Evolutionary conservation across 2,329 filamentous ascomycete species (phyloP), one percentile per base, ranked within the genome.

Genomic region (Phyllosticta citriasiana): DNA sequence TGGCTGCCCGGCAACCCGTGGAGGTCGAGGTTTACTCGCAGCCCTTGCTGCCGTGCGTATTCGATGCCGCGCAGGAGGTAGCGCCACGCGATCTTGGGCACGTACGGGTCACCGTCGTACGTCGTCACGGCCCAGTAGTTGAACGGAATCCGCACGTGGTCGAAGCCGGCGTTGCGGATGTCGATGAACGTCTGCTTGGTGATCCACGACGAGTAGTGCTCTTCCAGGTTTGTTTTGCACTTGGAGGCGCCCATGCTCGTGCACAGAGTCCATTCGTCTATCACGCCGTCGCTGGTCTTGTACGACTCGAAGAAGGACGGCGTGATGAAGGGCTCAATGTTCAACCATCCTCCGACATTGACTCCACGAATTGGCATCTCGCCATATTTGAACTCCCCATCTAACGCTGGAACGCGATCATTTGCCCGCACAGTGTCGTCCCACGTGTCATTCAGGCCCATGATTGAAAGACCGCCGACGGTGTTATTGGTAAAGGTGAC

Each of bases 131-230:
- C 91, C 94, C 94, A 99, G 79, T 99, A 99, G 9, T 88, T 90
- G 72, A 88, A 97, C 0, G 89, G 91, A 59, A 99, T 97, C 60
- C 94, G 88, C n/a, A 99, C 89, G 71, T 99, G 94, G 71, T 99
- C 94, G 54, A 99, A 84, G 0, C 94, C 94, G 1, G 94, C 94
- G 50, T 84, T 86, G 56, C 85, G 85, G 63, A 99, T 97, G 51
- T 93, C 88, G 61, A 81, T 80, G 72, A 97, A 96, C 2, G 89
- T 91, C 62, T 88, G 78, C 71, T 95, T 90, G 0, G 84, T 92
- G 53, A 97, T 85, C 70, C 96, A 99, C 0, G 84, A 84, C 1
- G 92, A 87, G 75, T 99, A 99, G 74, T 99, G 94, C 63, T 89
- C 82, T 72, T 99, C 94, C n/a, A 97, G 76, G 0, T 82, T 88